Evolutionary conservation across 257 asterid species (phyloP).

Genomic region (Solanum appendiculatum): DNA sequence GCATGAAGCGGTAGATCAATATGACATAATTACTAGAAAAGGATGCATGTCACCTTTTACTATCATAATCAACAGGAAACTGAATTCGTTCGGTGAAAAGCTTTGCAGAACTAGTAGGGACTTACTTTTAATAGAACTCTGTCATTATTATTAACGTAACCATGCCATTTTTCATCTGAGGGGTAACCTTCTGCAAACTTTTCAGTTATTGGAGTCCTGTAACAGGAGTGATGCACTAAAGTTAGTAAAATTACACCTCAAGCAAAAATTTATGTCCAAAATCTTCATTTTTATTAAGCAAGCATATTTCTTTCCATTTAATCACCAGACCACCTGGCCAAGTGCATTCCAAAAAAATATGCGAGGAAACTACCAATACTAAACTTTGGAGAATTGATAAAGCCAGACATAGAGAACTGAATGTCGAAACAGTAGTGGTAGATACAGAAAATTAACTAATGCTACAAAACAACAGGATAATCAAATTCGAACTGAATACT

Average conservation of each 20-base stretch:
- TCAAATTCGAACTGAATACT: background rate
- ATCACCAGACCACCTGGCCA: background rate
- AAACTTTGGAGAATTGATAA: background rate
- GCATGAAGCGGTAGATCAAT: background rate
- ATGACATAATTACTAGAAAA: background rate
- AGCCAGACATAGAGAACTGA: background rate
- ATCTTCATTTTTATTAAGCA: background rate
- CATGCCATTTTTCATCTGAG: constrained; percentile 81
- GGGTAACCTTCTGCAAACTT: constrained; percentile 60
- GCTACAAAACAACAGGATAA: background rate
- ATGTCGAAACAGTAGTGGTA: background rate
- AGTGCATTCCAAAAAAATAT: background rate
- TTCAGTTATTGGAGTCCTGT: constrained; percentile 62
- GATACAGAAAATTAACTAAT: background rate
- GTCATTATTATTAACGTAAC: constrained; percentile 66
- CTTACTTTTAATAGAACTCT: constrained; percentile 87
- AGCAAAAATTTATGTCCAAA: background rate
- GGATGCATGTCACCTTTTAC: background rate
- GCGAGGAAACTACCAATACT: background rate
- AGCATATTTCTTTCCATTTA: background rate
- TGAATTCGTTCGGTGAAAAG: background rate
- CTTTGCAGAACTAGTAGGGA: background rate
- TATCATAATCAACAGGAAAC: background rate
- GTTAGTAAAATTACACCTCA: background rate
- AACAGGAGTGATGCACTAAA: constrained; percentile 9